phyloP scores from a whole-genome alignment of 345 rosid species.

The Citrus australasica region DNA sequence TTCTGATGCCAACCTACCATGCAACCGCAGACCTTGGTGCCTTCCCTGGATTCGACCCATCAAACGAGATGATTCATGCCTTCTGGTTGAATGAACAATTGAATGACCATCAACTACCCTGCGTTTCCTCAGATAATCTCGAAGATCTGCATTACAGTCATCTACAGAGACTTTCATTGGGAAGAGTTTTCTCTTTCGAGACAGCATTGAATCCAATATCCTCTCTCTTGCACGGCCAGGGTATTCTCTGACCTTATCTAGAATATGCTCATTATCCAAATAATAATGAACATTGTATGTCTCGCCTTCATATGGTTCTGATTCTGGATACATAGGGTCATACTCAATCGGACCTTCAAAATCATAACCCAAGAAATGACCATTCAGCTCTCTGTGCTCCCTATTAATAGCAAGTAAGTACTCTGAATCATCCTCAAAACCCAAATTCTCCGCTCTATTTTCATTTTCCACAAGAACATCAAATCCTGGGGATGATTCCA shows the following conservation, averaged over 20 bases:
- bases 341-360: slow-evolving; percentile 26
- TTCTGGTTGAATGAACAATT: slow-evolving; percentile 22
- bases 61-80: slow-evolving; percentile 21
- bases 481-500: slow-evolving; percentile 51
- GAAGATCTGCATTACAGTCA: slow-evolving; percentile 31
- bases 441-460: slow-evolving; percentile 34
- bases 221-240: slow-evolving; percentile 18
- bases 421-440: slow-evolving; percentile 32
- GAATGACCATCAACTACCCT: slow-evolving; percentile 21
- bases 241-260: slow-evolving; percentile 15
- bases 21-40: slow-evolving; percentile 17
- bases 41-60: slow-evolving; percentile 18
- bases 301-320: slow-evolving; percentile 17
- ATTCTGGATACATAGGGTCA: slow-evolving; percentile 25
- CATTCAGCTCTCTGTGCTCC: slow-evolving; percentile 20
- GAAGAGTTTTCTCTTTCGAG: slow-evolving; percentile 30
- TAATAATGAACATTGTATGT: slow-evolving; percentile 18
- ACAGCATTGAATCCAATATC: slow-evolving; percentile 23
- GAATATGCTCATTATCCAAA: slow-evolving; percentile 21
- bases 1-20: slow-evolving; percentile 28
- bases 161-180: slow-evolving; percentile 17
- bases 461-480: slow-evolving; percentile 52
- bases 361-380: slow-evolving; percentile 27
- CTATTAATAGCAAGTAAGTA: slow-evolving; percentile 19
- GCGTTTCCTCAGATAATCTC: slow-evolving; percentile 30